A percentile compares a stretch with the other conserved stretches of the same genome.
Conservation (phyloP, 2,329 filamentous ascomycete species). For the Fusarium sp. region DNA sequence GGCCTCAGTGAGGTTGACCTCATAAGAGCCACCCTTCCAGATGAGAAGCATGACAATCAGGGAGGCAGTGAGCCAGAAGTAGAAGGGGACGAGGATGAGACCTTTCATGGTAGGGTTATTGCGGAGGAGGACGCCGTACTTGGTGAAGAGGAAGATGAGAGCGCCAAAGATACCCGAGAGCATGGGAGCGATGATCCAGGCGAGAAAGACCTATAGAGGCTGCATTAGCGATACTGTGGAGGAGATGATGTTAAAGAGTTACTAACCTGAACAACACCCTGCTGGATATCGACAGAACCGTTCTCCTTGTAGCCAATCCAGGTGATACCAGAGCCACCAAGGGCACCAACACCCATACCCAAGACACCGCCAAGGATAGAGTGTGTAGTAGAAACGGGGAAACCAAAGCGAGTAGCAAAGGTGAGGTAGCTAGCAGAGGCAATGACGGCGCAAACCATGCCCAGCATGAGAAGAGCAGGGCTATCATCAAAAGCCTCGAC, state of each 20-base stretch:
- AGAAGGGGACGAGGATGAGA: conserved; percentile 65
- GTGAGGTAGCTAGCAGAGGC: conserved; percentile 68
- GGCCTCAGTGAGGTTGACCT: conserved; percentile 59
- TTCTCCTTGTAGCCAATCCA: conserved; percentile 61
- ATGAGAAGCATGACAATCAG: conserved; percentile 72
- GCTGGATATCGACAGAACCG: conserved; percentile 52
- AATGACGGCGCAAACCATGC: conserved; percentile 67
- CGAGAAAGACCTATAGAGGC: conserved; percentile 68
- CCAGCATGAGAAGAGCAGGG: conserved; percentile 67
- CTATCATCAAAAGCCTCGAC: conserved; percentile 58
- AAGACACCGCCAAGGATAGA: conserved; percentile 70
- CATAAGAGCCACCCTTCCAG: conserved; percentile 61
- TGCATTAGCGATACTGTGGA: background rate
- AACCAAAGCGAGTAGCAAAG: conserved; percentile 63
- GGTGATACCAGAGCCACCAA: conserved; percentile 63
- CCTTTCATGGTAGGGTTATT: conserved; percentile 65
- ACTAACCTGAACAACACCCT: conserved; percentile 64
- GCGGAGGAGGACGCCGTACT: conserved; percentile 66
- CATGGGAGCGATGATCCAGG: conserved; percentile 70
- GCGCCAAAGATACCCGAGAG: conserved; percentile 65
- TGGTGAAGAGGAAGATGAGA: conserved; percentile 67
- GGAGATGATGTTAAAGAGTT: background rate
- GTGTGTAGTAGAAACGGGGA: conserved; percentile 72
- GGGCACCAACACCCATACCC: conserved; percentile 67
- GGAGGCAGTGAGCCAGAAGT: conserved; percentile 66